phyloP scores from a whole-genome alignment of 2,329 filamentous ascomycete species.

The Fusarium sp. region DNA sequence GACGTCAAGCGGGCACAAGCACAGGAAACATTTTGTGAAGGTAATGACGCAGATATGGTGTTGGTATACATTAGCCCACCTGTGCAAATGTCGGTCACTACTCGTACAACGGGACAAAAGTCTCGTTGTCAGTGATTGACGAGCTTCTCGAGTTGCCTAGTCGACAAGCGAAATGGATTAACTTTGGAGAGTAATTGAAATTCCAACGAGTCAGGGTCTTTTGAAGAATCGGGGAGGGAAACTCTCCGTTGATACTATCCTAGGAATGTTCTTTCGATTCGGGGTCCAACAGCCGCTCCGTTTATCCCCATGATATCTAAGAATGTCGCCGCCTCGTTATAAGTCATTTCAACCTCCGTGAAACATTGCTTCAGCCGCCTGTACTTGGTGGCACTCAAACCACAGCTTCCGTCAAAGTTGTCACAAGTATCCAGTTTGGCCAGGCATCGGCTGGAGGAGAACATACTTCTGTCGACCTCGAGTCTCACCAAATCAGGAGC shows the following conservation, averaged over 20 bases:
- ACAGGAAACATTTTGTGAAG: conserved; percentile 29
- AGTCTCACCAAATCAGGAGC: conserved; percentile 14
- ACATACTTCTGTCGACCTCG: neutral
- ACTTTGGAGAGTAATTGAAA: neutral
- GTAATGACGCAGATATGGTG: conserved; percentile 27
- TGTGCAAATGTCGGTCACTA: neutral
- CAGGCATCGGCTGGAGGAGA: neutral
- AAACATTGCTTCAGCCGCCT: conserved; percentile 40
- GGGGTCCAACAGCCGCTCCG: neutral
- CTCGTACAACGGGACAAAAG: neutral
- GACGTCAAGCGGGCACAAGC: conserved; percentile 18
- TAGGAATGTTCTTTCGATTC: conserved; percentile 15
- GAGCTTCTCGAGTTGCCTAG: conserved; percentile 25
- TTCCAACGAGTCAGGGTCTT: conserved; percentile 10
- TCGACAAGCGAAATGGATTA: conserved; percentile 5
- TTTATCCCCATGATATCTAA: neutral
- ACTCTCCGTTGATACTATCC: conserved; percentile 8
- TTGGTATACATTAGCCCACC: conserved; percentile 9
- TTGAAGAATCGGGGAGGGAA: neutral
- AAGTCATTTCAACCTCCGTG: conserved; percentile 27
- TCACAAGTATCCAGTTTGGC: conserved; percentile 5
- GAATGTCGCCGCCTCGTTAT: neutral
- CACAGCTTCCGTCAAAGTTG: conserved; percentile 15
- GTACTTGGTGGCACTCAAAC: conserved; percentile 27
- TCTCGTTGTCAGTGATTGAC: neutral